Evolutionary conservation across 2,329 filamentous ascomycete species (phyloP).

Genomic region (Colletotrichum tanaceti): DNA sequence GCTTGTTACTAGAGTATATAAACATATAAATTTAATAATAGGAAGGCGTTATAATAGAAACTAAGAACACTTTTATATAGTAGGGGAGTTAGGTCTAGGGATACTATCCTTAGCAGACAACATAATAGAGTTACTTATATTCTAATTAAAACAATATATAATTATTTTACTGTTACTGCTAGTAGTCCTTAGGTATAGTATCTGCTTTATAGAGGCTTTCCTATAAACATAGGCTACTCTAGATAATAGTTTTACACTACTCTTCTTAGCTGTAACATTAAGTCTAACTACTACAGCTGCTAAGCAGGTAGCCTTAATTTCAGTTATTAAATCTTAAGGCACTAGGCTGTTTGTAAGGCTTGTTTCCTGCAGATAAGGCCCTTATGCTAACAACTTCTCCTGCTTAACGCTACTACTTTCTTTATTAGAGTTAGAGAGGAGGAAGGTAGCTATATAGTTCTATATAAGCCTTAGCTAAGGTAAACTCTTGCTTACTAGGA

Average conservation of each 20-base stretch:
- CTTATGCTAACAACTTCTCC: not conserved
- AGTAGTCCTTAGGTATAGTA: not conserved
- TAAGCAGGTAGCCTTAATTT: constrained; percentile 16
- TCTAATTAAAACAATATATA: not conserved
- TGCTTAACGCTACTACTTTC: constrained; percentile 4
- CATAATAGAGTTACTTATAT: not conserved
- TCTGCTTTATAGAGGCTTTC: not conserved
- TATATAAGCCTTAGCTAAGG: not conserved
- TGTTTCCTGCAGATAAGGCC: not conserved
- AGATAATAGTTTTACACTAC: not conserved
- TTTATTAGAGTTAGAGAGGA: constrained; percentile 12
- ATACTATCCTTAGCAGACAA: not conserved
- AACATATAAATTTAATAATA: not conserved
- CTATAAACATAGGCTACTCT: not conserved
- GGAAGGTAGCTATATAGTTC: constrained; percentile 8
- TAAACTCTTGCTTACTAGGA: not conserved
- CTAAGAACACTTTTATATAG: not conserved
- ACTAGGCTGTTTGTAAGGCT: constrained; percentile 3
- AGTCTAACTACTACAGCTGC: not conserved
- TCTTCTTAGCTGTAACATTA: not conserved
- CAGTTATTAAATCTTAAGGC: not conserved
- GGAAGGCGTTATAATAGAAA: not conserved
- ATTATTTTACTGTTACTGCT: not conserved
- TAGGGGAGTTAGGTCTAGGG: not conserved
- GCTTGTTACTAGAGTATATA: not conserved